Evolutionary conservation across 164 flowering plant genomes (phyloP).

Genomic region (Liriodendron chinense): DNA sequence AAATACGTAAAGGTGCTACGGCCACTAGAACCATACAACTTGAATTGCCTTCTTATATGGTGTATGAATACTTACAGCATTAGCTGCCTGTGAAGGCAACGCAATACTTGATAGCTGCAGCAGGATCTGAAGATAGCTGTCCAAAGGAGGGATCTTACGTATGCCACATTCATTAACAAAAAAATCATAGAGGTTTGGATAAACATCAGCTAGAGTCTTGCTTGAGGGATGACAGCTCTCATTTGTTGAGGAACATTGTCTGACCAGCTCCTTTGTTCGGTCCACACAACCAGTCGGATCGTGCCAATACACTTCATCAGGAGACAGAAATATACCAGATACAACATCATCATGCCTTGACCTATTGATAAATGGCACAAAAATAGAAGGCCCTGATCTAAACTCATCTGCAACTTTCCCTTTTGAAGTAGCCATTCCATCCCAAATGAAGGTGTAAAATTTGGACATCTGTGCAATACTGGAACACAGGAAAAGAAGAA

Average conservation of each 20-base stretch:
- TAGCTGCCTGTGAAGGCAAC: slow-evolving; percentile 71
- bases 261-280: slow-evolving; percentile 25
- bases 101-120: slow-evolving; percentile 49
- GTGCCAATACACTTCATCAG: slow-evolving; percentile 75
- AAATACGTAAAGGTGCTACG: background rate
- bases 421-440: slow-evolving; percentile 41
- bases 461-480: slow-evolving; percentile 85
- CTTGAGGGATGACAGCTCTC: slow-evolving; percentile 16
- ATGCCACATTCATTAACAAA: slow-evolving; percentile 81
- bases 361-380: slow-evolving; percentile 55
- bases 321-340: slow-evolving; percentile 57
- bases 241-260: slow-evolving; percentile 13
- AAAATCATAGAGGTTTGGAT: slow-evolving; percentile 71
- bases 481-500: slow-evolving; percentile 13
- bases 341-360: slow-evolving; percentile 48
- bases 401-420: slow-evolving; percentile 38
- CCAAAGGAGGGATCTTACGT: slow-evolving; percentile 51
- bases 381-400: slow-evolving; percentile 57
- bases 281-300: slow-evolving; percentile 65
- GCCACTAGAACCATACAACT: slow-evolving; percentile 1
- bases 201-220: slow-evolving; percentile 51
- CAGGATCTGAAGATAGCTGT: slow-evolving; percentile 56
- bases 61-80: slow-evolving; percentile 46
- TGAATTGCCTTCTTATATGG: slow-evolving; percentile 1
- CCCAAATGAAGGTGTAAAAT: slow-evolving; percentile 71